Percentiles rank a stretch among this genome's conserved stretches.
Evolutionary conservation across 2,329 filamentous ascomycete species (phyloP).

Genomic region (Colletotrichum somersetense): DNA sequence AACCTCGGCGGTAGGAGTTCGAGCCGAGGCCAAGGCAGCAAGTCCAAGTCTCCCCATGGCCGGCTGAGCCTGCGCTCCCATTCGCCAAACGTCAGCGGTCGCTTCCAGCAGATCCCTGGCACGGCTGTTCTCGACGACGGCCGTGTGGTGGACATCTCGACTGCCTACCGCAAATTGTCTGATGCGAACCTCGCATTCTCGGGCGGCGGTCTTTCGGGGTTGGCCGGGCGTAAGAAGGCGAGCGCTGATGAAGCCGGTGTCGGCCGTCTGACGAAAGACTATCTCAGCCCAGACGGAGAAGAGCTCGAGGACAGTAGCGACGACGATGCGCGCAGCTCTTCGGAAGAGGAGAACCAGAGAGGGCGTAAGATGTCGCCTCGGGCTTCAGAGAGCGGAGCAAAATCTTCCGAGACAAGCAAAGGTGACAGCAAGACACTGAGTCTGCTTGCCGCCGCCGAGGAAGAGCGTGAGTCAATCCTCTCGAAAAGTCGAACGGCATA

Average conservation of each 20-base stretch:
- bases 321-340: slow-evolving; percentile 73
- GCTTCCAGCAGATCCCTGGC: slow-evolving; percentile 41
- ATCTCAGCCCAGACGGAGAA: slow-evolving; percentile 74
- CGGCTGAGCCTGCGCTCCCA: slow-evolving; percentile 52
- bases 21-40: slow-evolving; percentile 52
- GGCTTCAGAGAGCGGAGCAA: slow-evolving; percentile 57
- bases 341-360: slow-evolving; percentile 75
- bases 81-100: slow-evolving; percentile 40
- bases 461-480: slow-evolving; percentile 75
- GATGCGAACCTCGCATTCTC: slow-evolving; percentile 77
- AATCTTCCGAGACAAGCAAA: slow-evolving; percentile 52
- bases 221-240: slow-evolving; percentile 68
- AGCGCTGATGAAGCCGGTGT: slow-evolving; percentile 57
- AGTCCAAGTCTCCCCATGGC: slow-evolving; percentile 68
- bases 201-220: slow-evolving; percentile 71
- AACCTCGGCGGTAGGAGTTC: slow-evolving; percentile 42
- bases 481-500: not conserved
- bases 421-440: slow-evolving; percentile 65
- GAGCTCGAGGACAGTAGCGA: slow-evolving; percentile 77
- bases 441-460: slow-evolving; percentile 79
- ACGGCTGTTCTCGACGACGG: slow-evolving; percentile 69
- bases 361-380: slow-evolving; percentile 69
- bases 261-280: slow-evolving; percentile 76
- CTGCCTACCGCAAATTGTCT: slow-evolving; percentile 77
- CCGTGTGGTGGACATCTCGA: slow-evolving; percentile 74